Evolutionary conservation across 2,329 filamentous ascomycete species (phyloP), one percentile per base, ranked within the genome.

Genomic region (Fusarium udum): DNA sequence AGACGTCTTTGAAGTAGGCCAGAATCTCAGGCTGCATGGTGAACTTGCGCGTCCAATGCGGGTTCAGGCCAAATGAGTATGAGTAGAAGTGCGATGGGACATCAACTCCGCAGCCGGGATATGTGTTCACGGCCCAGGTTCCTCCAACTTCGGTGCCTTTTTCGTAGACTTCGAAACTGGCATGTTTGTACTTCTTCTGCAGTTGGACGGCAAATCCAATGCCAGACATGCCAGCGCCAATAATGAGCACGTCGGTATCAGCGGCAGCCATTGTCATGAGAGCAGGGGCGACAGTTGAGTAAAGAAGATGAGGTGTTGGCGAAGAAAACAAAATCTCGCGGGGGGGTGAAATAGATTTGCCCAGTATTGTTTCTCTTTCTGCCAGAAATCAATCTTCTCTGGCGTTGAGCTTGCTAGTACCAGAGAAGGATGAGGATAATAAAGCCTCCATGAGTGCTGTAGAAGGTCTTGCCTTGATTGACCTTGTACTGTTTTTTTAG

Each of bases 71-170:
- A 20, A 56, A 56, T 6, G 36, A 56, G 28, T 56, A 56, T 8
- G 52, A 42, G 26, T 56, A 56, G 26, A 56, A 56, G 26, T 56
- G 52, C 9, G 52, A 56, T 4, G 49, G 32, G 13, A 53, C 49
- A 15, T 52, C 48, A 52, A 52, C 31, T 34, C 48, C 48, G n/a
- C 48, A 52, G 6, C 48, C 48, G 8, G 48, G 48, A 20, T 52
- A 52, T 7, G 48, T 52, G 48, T 52, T 52, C 4, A 52, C 48
- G n/a, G 48, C 48, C 48, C 48, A 52, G 16, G 48, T 52, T 52
- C 48, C 48, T 52, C 48, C 48, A 24, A 52, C 48, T 4, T 52
- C 48, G 6, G 48, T 20, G 31, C 48, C 31, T 26, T 52, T 52
- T n/a, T 52, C 48, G 32, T 52, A 52, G 1, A 52, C 14, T 20